phyloP scores from a whole-genome alignment of 2,329 filamentous ascomycete genomes.

The Xylariales sp. region DNA sequence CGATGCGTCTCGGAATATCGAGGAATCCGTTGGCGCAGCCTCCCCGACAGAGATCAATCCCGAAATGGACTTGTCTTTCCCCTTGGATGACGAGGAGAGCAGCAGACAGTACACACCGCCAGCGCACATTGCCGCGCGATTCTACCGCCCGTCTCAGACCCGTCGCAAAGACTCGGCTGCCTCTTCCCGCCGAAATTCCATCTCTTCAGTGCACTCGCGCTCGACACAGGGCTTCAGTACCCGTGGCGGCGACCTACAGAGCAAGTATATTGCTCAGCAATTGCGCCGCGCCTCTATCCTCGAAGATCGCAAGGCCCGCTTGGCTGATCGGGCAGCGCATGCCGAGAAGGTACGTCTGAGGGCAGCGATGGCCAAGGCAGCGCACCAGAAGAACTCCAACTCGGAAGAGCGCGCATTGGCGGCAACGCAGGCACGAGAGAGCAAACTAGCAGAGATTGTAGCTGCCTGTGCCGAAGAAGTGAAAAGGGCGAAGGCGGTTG shows the following conservation, averaged over 20 bases:
- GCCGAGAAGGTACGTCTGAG: slow-evolving; percentile 77
- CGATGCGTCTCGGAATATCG: slow-evolving; percentile 36
- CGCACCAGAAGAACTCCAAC: slow-evolving; percentile 57
- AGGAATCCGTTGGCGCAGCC: slow-evolving; percentile 28
- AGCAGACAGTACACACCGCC: slow-evolving; percentile 57
- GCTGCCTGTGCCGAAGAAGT: slow-evolving; percentile 80
- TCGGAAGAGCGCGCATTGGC: slow-evolving; percentile 75
- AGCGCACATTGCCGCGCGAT: slow-evolving; percentile 72
- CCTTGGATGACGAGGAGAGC: slow-evolving; percentile 29
- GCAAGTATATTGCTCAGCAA: slow-evolving; percentile 73
- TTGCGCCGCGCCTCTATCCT: slow-evolving; percentile 75
- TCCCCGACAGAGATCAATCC: slow-evolving; percentile 23
- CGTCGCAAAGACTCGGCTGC: slow-evolving; percentile 72
- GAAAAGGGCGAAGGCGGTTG: slow-evolving; percentile 75
- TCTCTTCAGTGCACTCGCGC: slow-evolving; percentile 70
- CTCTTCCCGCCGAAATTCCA: slow-evolving; percentile 74
- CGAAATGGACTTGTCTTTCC: slow-evolving; percentile 25
- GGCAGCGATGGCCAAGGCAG: slow-evolving; percentile 68
- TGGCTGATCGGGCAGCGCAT: slow-evolving; percentile 76
- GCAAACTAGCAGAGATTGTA: slow-evolving; percentile 76
- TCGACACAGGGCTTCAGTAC: slow-evolving; percentile 55
- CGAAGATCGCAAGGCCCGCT: slow-evolving; percentile 72
- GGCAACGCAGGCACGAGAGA: slow-evolving; percentile 72
- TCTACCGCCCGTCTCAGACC: slow-evolving; percentile 63
- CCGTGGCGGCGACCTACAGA: slow-evolving; percentile 56